Conservation (phyloP, 2,329 filamentous ascomycete genomes). For the Leptographium radiaticola region DNA sequence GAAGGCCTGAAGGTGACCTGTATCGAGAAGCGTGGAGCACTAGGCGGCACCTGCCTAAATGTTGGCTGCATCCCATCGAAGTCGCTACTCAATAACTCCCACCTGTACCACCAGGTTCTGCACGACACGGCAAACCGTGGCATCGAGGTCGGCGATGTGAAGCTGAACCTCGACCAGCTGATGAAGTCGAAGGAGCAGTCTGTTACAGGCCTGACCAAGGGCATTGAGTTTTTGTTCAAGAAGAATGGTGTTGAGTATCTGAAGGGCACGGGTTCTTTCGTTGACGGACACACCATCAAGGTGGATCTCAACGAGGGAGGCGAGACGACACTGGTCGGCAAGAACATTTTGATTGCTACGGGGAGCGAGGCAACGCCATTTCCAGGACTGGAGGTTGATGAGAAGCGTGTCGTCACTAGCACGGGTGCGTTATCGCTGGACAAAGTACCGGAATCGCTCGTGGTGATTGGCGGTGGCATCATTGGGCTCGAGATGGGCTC, state of each 20-base stretch:
- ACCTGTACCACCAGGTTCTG: slow-evolving; percentile 91
- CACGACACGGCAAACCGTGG: slow-evolving; percentile 96
- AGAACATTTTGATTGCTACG: slow-evolving; percentile 98
- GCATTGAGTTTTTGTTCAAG: slow-evolving; percentile 96
- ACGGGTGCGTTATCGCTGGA: slow-evolving; percentile 84
- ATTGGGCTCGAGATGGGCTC: slow-evolving; percentile 98
- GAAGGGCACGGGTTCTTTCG: slow-evolving; percentile 81
- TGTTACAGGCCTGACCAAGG: slow-evolving; percentile 81
- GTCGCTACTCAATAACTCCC: slow-evolving; percentile 98
- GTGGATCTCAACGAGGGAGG: slow-evolving; percentile 84
- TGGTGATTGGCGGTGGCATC: slow-evolving; percentile 96
- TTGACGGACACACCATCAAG: slow-evolving; percentile 81
- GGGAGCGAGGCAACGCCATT: slow-evolving; percentile 93
- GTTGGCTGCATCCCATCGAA: slow-evolving; percentile 99
- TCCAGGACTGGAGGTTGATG: slow-evolving; percentile 88
- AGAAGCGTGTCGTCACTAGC: slow-evolving; percentile 94
- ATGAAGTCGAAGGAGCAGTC: slow-evolving; percentile 98
- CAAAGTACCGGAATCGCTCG: slow-evolving; percentile 89
- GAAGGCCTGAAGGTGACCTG: slow-evolving; percentile 94
- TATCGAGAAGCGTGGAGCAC: slow-evolving; percentile 92
- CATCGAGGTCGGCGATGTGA: slow-evolving; percentile 94
- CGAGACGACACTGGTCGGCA: slow-evolving; percentile 73
- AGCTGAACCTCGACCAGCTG: slow-evolving; percentile 87
- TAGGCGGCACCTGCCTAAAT: slow-evolving; percentile 96
- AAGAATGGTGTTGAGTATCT: slow-evolving; percentile 98